Evolutionary conservation across 78 protist species (phyloP).

Genomic region (Anaeramoeba flamelloides): DNA sequence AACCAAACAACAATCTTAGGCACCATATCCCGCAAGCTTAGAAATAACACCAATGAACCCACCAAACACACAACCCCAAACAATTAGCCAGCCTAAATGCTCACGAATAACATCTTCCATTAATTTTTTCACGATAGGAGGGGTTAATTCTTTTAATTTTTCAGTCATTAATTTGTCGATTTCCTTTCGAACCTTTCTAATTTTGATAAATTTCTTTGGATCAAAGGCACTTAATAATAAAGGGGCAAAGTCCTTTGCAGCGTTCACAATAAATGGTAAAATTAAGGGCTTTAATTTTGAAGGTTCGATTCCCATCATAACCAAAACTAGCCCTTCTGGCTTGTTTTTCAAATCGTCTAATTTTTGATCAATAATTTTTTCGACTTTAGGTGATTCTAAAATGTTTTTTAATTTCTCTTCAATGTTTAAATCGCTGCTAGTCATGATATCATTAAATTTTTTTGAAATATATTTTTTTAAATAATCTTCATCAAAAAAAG

Average conservation of each 20-base stretch:
- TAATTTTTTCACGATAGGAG: slow-evolving; percentile 19
- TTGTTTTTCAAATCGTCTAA: background rate
- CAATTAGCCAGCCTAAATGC: slow-evolving; percentile 35
- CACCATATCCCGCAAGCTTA: no score
- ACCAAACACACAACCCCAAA: slow-evolving; percentile 44
- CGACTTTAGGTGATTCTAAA: slow-evolving; percentile 1
- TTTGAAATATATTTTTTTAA: background rate
- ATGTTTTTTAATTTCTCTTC: slow-evolving; percentile 14
- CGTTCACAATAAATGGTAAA: slow-evolving; percentile 27
- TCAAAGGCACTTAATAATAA: background rate
- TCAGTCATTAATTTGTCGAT: slow-evolving; percentile 18
- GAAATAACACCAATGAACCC: slow-evolving; percentile 13
- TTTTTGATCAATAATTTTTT: slow-evolving; percentile 3
- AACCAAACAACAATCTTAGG: no score
- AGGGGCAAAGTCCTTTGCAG: slow-evolving; percentile 22
- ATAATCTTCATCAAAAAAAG: slow-evolving; percentile 9
- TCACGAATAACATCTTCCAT: slow-evolving; percentile 27
- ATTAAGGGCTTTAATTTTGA: slow-evolving; percentile 11
- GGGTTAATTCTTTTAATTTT: slow-evolving; percentile 32
- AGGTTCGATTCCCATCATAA: slow-evolving; percentile 20
- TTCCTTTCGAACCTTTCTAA: background rate
- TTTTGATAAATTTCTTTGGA: background rate
- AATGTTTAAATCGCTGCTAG: background rate
- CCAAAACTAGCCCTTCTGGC: slow-evolving; percentile 20
- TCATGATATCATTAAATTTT: background rate